These are phyloP conservation scores for Tolypocladium sp. DNA, from an alignment of 2,329 filamentous ascomycete genomes.

Conservation along the genomic window DNA sequence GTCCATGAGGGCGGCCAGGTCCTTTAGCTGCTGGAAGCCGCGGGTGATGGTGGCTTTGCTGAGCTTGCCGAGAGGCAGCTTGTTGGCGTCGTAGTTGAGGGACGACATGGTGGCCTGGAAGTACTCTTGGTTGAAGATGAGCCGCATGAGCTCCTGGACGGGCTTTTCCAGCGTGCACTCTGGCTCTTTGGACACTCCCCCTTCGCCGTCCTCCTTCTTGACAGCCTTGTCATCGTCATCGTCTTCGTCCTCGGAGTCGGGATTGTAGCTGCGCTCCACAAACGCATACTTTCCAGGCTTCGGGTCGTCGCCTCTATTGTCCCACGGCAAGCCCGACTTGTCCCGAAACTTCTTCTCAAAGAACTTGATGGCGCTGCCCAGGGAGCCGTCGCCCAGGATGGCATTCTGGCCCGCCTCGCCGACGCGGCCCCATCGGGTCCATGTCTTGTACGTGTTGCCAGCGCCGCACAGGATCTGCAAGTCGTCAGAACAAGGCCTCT, in stretches of 20 bases:
- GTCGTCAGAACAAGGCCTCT: constrained; percentile 1
- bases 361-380: constrained; percentile 34
- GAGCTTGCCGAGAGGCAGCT: constrained; percentile 76
- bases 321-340: constrained; percentile 51
- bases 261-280: constrained; percentile 66
- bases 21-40: constrained; percentile 70
- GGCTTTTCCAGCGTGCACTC: constrained; percentile 50
- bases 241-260: constrained; percentile 35
- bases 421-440: constrained; percentile 78
- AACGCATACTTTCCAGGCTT: constrained; percentile 68
- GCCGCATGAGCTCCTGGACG: constrained; percentile 60
- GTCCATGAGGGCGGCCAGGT: constrained; percentile 59
- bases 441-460: constrained; percentile 42
- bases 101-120: constrained; percentile 58
- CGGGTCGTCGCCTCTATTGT: constrained; percentile 41
- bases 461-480: constrained; percentile 32
- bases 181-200: constrained; percentile 22
- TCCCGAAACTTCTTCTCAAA: constrained; percentile 55
- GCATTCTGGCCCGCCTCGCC: constrained; percentile 46
- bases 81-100: constrained; percentile 64
- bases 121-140: constrained; percentile 75
- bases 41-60: constrained; percentile 67
- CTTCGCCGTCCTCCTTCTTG: constrained; percentile 26
- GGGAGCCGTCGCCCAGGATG: constrained; percentile 28
- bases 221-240: constrained; percentile 12